Base-by-base conservation (phyloP, 139 green algal species). In the Diplosphaera chodatii region DNA sequence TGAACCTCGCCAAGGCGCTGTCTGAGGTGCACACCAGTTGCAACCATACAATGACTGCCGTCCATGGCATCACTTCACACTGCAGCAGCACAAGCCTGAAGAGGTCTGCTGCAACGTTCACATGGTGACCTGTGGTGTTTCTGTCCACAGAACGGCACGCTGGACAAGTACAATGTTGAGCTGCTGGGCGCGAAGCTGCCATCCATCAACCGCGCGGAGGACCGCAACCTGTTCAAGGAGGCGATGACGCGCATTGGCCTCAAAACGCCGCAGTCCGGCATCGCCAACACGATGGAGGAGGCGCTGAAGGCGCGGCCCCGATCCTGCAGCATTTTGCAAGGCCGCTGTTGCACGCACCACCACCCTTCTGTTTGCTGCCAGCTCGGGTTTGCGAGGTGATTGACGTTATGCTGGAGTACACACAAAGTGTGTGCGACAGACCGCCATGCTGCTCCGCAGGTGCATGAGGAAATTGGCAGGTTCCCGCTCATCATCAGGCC, bases 121-220 rank as follows among this genome's bases (percentile, higher is more conserved):
- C n/a, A n/a, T n/a, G n/a, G n/a, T n/a, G n/a, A n/a, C n/a, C n/a
- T n/a, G n/a, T n/a, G n/a, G n/a, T n/a, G n/a, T n/a, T n/a, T n/a
- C n/a, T n/a, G n/a, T n/a, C n/a, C n/a, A 23, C 73, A 82, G 80
- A 32, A 32, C 23, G 91, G 92, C 75, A 88, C 96, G 40, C 81
- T 97, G 71, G 84, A 93, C 69, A 96, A 97, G 84, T 92, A 96
- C 73, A 75, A 75, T 59, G 89, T 98, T n/a, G 95, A 99, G 87
- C 91, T 99, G 29, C 98, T 99, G 67, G 95, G 95, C 56, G 95
- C 95, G 34, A 99, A 99, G 90, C 91, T 99, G 78, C 91, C 91
- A 15, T 94, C 91, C 41, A 99, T 99, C 83, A 94, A 99, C 83
- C 90, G 94, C 22, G 93, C 93, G 32, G 95, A 98, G 84, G 95